Base-by-base conservation (phyloP, 2,329 filamentous ascomycete species). In the Rhexocercosporidium sp. region DNA sequence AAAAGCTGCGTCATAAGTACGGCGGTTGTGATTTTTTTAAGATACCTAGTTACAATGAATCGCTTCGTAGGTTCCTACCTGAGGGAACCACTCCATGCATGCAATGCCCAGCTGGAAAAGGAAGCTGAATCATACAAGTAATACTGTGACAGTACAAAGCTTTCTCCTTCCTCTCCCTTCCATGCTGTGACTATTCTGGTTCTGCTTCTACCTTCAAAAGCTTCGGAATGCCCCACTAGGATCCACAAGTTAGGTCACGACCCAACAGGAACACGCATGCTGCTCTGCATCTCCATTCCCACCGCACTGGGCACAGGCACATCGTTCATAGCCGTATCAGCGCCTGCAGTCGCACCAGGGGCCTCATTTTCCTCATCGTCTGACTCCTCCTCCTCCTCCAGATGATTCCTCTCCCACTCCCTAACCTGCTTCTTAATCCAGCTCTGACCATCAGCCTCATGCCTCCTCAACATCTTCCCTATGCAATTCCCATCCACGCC, bases 401-500 rank as follows among this genome's bases (percentile, higher is more conserved):
- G 59, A 31, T 69, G 64, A 3, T 66, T 65, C 46, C 51, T 54
- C 39, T 73, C 71, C 65, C 66, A 71, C 16, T 65, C 51, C 22
- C 22, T 64, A 5, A 73, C 70, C 59, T 70, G 66, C 37, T 66
- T 64, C 16, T 44, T 61, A 1, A 90, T 84, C 82, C 85, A 90
- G 29, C 79, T 74, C 54, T 82, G 81, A 0, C 83, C 82, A 44
- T 89, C 85, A 2, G 74, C 72, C 2, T 82, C 81, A 72, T 90
- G 87, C 61, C 78, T 18, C 25, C 60, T 65, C 49, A 69, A 44
- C 65, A 67, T 69, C 16, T 37, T 57, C 8, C 65, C 63, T 1
- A 67, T 39, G 7, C 25, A 47, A 14, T 25, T 37, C 5, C 59
- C 63, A n/a, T 27, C 44, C 80, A 79, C 83, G 88, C 86, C 87